Base-by-base conservation (phyloP, 495 filamentous ascomycete species). In the Achaetomiella virescens region DNA sequence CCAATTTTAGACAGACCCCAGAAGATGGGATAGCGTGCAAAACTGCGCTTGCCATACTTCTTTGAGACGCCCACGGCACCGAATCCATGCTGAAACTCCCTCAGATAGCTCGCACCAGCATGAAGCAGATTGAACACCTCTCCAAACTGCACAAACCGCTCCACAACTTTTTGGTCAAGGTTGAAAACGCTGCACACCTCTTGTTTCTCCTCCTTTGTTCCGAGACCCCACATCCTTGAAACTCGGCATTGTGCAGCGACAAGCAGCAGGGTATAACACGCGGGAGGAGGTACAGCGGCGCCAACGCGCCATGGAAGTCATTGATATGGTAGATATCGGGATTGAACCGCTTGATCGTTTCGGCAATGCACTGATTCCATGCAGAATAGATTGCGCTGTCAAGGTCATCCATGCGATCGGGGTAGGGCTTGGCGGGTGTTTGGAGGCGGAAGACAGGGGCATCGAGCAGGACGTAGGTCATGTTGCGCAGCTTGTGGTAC, bases 291-390 rank as follows among this genome's bases (percentile, higher is more conserved):
- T 90, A 84, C 11, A 89, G 68, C 6, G 84, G 85, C 36, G 86
- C 86, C 3, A 84, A 63, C 15, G 84, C 82, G 38, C 86, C 86
- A 56, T 90, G 86, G 63, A 88, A 90, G 64, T 90, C 86, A 64
- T 90, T 90, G 63, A 89, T 83, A 66, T 90, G 86, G 66, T 90
- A 90, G 18, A 90, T 62, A 60, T 89, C 84, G 38, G 86, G 73
- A 1, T 82, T 78, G 59, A 81, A 82, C 29, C 78, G 70, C 9
- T 63, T 76, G 43, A 86, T 73, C 0, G 82, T 67, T 55, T 83
- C 71, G 0, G 84, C 81, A 59, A 87, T 85, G 55, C 84, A 87
- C 55, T 83, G 79, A 50, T 88, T 88, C 84, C 84, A 88, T 0
- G 84, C 81, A 0, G 84, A 85, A 61, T 86, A 87, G 41, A 88